Evolutionary conservation across 306 rosid genomes (phyloP).

Genomic region (Adenanthera pavonina): DNA sequence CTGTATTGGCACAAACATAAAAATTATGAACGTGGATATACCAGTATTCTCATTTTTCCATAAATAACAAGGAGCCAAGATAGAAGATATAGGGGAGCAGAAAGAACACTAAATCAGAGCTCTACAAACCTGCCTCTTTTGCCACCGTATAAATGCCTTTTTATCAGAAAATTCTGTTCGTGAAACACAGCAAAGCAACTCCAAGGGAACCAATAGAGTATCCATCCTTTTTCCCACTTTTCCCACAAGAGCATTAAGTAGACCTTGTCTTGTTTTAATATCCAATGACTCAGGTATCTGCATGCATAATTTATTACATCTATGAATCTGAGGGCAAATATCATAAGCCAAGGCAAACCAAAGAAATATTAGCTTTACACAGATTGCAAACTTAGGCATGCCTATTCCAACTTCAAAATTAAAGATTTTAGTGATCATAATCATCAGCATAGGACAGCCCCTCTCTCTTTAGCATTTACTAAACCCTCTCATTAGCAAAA

Average conservation of each 20-base stretch:
- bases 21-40: conserved; percentile 39
- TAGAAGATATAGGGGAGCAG: conserved; percentile 25
- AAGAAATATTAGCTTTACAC: conserved; percentile 20
- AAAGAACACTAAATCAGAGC: conserved; percentile 28
- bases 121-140: conserved; percentile 90
- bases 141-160: conserved; percentile 94
- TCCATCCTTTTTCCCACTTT: conserved; percentile 98
- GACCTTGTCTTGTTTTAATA: conserved; percentile 90
- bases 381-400: conserved; percentile 27
- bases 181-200: conserved; percentile 84
- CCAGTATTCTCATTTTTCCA: conserved; percentile 37
- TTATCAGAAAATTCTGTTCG: conserved; percentile 97
- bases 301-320: conserved; percentile 32
- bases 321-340: conserved; percentile 26
- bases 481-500: not conserved
- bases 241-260: conserved; percentile 90
- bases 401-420: conserved; percentile 30
- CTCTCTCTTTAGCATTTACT: not conserved
- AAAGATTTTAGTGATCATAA: not conserved
- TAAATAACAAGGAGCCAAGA: conserved; percentile 32
- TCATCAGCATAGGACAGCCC: not conserved
- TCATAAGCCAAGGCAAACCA: conserved; percentile 21
- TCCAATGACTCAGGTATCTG: conserved; percentile 93
- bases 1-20: conserved; percentile 55
- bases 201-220: conserved; percentile 88